Percentiles rank a stretch among this genome's conserved stretches.
Conservation (phyloP, 192 early-diverging fungal genomes). For the Globomyces pollinis-pini region DNA sequence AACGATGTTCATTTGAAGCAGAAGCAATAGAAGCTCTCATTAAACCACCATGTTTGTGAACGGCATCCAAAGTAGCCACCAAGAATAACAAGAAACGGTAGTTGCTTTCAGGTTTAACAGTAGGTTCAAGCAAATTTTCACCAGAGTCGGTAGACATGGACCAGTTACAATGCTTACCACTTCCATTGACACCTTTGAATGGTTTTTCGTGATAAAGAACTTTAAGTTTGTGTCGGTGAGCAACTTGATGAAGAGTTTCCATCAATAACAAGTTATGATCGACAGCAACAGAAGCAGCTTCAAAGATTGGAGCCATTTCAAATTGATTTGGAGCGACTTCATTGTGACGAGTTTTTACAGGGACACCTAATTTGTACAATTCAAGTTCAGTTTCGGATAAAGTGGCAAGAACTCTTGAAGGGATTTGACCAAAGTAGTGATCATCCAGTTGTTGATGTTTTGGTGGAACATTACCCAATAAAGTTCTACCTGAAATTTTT, state of each 20-base stretch:
- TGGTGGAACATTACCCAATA: conserved; percentile 88
- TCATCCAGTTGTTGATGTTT: conserved; percentile 99
- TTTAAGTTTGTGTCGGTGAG: conserved; percentile 95
- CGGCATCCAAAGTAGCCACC: conserved; percentile 81
- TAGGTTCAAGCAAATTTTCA: conserved; percentile 95
- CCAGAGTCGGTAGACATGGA: conserved; percentile 87
- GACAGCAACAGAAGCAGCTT: conserved; percentile 89
- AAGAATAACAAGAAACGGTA: conserved; percentile 95
- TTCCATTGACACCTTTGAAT: conserved; percentile 97
- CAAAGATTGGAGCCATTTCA: conserved; percentile 97
- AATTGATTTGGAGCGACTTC: conserved; percentile 99
- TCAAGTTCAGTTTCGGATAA: conserved; percentile 94
- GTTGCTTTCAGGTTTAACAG: conserved; percentile 95
- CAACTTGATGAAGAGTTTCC: conserved; percentile 94
- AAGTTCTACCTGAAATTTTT: conserved; percentile 91
- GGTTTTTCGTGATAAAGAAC: conserved; percentile 99
- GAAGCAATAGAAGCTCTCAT: conserved; percentile 88
- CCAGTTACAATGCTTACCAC: conserved; percentile 99
- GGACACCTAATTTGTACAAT: conserved; percentile 87
- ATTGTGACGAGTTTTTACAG: conserved; percentile 99
- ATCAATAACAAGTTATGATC: conserved; percentile 99
- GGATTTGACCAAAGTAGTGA: conserved; percentile 99
- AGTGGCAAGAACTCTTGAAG: conserved; percentile 79
- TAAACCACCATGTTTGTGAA: conserved; percentile 85
- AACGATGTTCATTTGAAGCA: conserved; percentile 95